Evolutionary conservation across 441 rosid species (phyloP).

Genomic region (Syzygium malaccense): DNA sequence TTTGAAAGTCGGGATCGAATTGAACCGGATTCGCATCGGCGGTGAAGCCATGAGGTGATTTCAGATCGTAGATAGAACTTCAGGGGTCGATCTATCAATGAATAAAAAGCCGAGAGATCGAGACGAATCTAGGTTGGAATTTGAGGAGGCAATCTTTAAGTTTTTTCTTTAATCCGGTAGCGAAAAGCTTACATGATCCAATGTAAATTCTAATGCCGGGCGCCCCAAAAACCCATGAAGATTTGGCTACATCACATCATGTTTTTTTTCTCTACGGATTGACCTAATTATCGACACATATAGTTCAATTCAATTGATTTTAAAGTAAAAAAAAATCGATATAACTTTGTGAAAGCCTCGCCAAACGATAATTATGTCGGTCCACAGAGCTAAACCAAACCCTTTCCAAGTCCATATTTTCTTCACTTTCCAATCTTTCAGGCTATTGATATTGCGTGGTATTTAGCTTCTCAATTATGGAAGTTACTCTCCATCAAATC

Average conservation of each 20-base stretch:
- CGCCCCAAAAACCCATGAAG: background rate
- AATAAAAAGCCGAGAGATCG: too few relatives aligned
- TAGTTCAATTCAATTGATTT: background rate
- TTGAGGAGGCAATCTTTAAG: background rate
- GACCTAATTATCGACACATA: background rate
- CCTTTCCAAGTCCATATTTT: background rate
- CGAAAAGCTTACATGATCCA: background rate
- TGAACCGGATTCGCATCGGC: background rate
- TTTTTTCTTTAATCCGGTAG: background rate
- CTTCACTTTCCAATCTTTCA: background rate
- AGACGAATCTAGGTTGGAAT: background rate
- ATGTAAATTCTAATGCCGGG: rapidly evolving
- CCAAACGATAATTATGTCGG: background rate
- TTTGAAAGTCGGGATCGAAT: background rate
- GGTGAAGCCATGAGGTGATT: background rate
- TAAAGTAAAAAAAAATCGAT: background rate
- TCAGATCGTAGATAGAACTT: too few relatives aligned
- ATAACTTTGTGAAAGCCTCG: background rate
- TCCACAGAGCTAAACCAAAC: background rate
- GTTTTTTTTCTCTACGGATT: rapidly evolving
- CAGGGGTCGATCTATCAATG: background rate
- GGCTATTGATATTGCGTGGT: background rate
- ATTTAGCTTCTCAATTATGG: background rate
- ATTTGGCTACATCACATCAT: background rate
- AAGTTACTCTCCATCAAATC: background rate